phyloP scores from a whole-genome alignment of 2,329 filamentous ascomycete genomes.

The Blastomyces percursus region DNA sequence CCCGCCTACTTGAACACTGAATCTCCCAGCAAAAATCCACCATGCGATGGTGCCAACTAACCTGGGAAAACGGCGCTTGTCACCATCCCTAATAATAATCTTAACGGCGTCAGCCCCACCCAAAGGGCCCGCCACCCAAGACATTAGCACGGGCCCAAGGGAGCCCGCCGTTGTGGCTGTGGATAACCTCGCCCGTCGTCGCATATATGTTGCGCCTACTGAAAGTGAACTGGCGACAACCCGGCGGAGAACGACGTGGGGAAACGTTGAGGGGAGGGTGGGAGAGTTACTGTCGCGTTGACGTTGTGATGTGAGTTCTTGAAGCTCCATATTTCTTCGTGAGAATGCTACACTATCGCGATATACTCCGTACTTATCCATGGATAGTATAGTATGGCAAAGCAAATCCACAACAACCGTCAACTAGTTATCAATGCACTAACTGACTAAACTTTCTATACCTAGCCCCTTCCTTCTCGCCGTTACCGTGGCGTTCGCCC shows the following conservation, averaged over 20 bases:
- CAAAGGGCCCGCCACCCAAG: not conserved
- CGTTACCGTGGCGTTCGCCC: conserved; percentile 1
- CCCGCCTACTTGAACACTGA: not conserved
- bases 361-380: too few relatives aligned
- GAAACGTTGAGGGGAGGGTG: not conserved
- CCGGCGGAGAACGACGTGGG: not conserved
- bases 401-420: too few relatives aligned
- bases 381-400: too few relatives aligned
- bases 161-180: not conserved
- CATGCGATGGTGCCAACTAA: not conserved
- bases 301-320: conserved; percentile 2
- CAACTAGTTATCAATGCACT: not conserved
- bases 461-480: conserved; percentile 8
- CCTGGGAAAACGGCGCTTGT: not conserved
- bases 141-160: not conserved
- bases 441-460: not conserved
- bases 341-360: not conserved
- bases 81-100: not conserved
- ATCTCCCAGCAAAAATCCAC: not conserved
- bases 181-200: not conserved
- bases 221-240: not conserved
- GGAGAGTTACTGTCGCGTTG: not conserved
- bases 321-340: not conserved
- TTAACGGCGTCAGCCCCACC: not conserved
- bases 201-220: not conserved